Percentiles rank a stretch among this genome's conserved stretches.
phyloP scores from a whole-genome alignment of 2,329 filamentous ascomycete genomes.

The Fusarium scirpi region DNA sequence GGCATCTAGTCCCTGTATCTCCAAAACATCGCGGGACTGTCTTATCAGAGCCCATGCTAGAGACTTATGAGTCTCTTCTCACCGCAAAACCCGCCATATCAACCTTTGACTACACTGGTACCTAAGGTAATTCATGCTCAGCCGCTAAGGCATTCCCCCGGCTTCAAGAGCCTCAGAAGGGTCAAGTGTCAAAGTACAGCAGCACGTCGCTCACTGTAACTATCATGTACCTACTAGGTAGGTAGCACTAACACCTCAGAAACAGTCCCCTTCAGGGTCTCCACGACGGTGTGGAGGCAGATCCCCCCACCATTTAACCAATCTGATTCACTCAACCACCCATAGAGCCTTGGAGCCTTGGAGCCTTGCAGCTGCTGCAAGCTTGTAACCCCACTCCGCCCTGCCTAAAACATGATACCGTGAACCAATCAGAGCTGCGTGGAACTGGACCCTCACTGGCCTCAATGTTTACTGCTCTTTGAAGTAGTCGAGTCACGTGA shows the following conservation, averaged over 20 bases:
- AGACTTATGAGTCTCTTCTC: constrained; percentile 33
- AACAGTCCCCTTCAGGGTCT: constrained; percentile 35
- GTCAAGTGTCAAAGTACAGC: constrained; percentile 33
- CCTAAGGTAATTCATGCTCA: constrained; percentile 1
- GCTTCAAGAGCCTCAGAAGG: constrained; percentile 24
- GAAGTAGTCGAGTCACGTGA: constrained; percentile 37
- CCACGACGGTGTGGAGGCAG: constrained; percentile 35
- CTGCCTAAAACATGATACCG: neutral
- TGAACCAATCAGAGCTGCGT: constrained; percentile 37
- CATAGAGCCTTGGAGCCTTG: constrained; percentile 41
- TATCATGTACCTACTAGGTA: constrained; percentile 26
- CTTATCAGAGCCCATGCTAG: constrained; percentile 34
- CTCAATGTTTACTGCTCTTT: constrained; percentile 2
- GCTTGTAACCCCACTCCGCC: constrained; percentile 30
- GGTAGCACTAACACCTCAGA: constrained; percentile 6
- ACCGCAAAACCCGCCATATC: constrained; percentile 29
- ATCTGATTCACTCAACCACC: constrained; percentile 24
- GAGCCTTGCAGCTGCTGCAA: constrained; percentile 35
- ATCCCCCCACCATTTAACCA: constrained; percentile 37
- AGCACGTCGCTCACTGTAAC: constrained; percentile 23
- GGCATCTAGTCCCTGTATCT: neutral
- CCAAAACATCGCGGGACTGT: constrained; percentile 32
- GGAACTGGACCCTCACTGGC: neutral
- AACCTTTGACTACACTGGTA: neutral
- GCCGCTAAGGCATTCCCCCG: constrained; percentile 29